Conservation (phyloP, 2,329 filamentous ascomycete genomes). For the Pseudogymnoascus sp. region DNA sequence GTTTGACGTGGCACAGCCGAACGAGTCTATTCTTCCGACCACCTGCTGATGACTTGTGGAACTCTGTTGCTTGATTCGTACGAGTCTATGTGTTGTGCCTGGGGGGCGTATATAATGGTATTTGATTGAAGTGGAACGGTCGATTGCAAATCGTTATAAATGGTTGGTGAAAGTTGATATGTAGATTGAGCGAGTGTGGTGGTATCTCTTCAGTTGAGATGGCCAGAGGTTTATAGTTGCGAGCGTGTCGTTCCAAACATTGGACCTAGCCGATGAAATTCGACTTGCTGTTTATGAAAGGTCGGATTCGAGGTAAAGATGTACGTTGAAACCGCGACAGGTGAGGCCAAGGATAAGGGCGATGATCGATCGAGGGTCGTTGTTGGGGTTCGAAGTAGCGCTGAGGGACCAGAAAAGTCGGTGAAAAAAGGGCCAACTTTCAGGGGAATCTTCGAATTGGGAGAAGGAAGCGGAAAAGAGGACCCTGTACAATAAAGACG, state of each 20-base stretch:
- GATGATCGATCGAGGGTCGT: not conserved
- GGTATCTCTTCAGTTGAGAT: not conserved
- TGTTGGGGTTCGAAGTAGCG: constrained; percentile 4
- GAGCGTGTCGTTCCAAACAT: not conserved
- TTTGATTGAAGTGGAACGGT: constrained; percentile 3
- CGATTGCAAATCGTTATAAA: constrained; percentile 3
- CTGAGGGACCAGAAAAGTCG: not conserved
- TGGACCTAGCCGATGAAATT: not conserved
- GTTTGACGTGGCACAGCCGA: constrained; percentile 7
- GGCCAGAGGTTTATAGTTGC: constrained; percentile 2
- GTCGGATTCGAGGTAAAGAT: not conserved
- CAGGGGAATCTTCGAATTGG: not conserved
- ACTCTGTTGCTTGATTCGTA: not conserved
- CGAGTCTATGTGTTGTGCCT: constrained; percentile 3
- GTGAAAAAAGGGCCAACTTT: not conserved
- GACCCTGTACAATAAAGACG: constrained; percentile 1
- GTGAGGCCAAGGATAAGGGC: not conserved
- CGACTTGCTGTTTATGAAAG: not conserved
- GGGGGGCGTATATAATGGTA: not conserved
- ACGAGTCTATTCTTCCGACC: not conserved
- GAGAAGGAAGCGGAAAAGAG: not conserved
- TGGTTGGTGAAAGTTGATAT: not conserved
- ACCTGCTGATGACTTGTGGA: not conserved
- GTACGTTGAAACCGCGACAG: not conserved
- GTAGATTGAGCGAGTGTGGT: not conserved